Conservation (phyloP, 2,329 filamentous ascomycete genomes). For the Trichoderma guizhouense region DNA sequence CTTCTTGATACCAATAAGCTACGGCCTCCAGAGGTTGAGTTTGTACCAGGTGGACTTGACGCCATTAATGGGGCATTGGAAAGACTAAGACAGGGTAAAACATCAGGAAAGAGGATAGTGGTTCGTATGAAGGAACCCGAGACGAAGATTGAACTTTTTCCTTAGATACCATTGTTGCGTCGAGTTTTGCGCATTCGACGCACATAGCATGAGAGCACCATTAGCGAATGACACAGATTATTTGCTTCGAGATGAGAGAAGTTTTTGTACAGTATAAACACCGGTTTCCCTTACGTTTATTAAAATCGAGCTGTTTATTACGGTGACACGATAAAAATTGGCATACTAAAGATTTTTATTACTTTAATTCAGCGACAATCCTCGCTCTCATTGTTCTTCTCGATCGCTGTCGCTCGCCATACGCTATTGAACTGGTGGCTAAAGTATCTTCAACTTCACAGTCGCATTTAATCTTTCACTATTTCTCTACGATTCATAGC, state of each 20-base stretch:
- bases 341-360: not conserved
- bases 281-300: not conserved
- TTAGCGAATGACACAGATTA: not conserved
- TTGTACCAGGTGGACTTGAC: not conserved
- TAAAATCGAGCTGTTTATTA: not conserved
- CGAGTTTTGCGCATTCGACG: not conserved
- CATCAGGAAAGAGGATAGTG: conserved; percentile 7
- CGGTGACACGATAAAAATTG: not conserved
- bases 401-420: too few species aligned
- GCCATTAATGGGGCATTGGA: conserved; percentile 11
- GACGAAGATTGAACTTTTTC: not conserved
- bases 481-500: not conserved
- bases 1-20: conserved; percentile 1
- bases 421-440: too few species aligned
- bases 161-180: not conserved
- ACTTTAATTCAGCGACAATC: not conserved
- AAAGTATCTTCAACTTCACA: too few species aligned
- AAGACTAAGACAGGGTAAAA: not conserved
- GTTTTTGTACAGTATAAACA: rapidly evolving
- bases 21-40: not conserved
- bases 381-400: not conserved
- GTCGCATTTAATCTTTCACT: not conserved
- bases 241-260: not conserved
- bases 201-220: not conserved
- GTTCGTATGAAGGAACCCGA: conserved; percentile 9